Evolutionary conservation across 2,329 filamentous ascomycete species (phyloP).

Genomic region (Cephalotrichum gorgonifer): DNA sequence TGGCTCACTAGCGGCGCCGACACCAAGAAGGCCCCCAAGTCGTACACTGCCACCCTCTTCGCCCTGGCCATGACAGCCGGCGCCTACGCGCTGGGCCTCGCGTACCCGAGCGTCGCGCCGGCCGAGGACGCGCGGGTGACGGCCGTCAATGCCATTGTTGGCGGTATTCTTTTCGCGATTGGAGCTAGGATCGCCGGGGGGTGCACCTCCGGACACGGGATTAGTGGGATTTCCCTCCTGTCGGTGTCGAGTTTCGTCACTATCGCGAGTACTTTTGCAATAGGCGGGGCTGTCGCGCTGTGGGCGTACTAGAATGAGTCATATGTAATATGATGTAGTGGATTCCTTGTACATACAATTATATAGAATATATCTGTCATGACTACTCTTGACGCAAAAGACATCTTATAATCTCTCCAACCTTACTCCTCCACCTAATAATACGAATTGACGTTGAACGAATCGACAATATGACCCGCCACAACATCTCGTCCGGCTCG

Average conservation of each 20-base stretch:
- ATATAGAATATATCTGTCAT: not conserved
- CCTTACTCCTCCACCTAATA: too few relatives aligned
- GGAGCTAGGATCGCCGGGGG: slow-evolving; percentile 54
- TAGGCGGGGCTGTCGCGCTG: slow-evolving; percentile 24
- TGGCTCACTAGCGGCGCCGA: slow-evolving; percentile 22
- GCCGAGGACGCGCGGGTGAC: slow-evolving; percentile 18
- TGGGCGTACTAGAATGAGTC: slow-evolving; percentile 9
- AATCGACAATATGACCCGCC: slow-evolving; percentile 19
- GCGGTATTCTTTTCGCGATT: slow-evolving; percentile 47
- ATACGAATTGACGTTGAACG: too few relatives aligned
- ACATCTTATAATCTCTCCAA: too few relatives aligned
- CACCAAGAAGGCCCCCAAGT: slow-evolving; percentile 14
- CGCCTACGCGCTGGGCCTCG: slow-evolving; percentile 25
- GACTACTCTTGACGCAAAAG: too few relatives aligned
- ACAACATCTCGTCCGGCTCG: slow-evolving; percentile 37
- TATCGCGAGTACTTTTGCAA: slow-evolving; percentile 45
- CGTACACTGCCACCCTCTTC: slow-evolving; percentile 37
- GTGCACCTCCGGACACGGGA: slow-evolving; percentile 59
- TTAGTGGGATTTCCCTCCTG: slow-evolving; percentile 55
- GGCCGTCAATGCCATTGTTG: slow-evolving; percentile 31
- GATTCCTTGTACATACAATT: too few relatives aligned
- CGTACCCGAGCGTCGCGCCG: slow-evolving; percentile 17
- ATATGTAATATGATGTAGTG: too few relatives aligned
- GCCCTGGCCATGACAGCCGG: slow-evolving; percentile 39
- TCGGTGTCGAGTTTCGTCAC: slow-evolving; percentile 53